These are phyloP conservation scores for Astraeus odoratus DNA, from an alignment of 768 basidiomycete genomes.

Conservation along the genomic window DNA sequence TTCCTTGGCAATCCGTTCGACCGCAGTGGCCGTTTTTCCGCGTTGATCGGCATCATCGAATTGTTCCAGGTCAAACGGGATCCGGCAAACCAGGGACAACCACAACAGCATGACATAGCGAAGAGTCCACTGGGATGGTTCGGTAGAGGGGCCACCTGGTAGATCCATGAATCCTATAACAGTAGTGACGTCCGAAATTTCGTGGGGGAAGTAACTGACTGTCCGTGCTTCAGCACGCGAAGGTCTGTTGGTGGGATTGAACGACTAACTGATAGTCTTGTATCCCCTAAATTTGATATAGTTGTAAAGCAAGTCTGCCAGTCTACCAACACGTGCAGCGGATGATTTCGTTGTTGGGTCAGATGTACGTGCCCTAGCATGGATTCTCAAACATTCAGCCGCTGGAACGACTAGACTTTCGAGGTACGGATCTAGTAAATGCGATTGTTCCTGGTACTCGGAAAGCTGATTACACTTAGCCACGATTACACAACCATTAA, in stretches of 20 bases:
- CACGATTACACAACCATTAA: not conserved
- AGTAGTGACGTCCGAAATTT: constrained; percentile 73
- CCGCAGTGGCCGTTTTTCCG: constrained; percentile 45
- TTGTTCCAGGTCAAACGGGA: constrained; percentile 86
- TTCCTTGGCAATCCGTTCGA: constrained; percentile 54
- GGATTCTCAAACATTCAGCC: constrained; percentile 53
- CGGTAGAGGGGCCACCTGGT: constrained; percentile 36
- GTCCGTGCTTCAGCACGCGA: constrained; percentile 12
- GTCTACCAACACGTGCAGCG: constrained; percentile 37
- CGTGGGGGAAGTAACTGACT: constrained; percentile 95
- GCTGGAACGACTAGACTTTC: constrained; percentile 74
- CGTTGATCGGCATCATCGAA: constrained; percentile 59
- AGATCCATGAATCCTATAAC: constrained; percentile 59
- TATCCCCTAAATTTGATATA: constrained; percentile 86
- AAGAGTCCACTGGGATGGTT: constrained; percentile 60
- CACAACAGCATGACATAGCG: constrained; percentile 83
- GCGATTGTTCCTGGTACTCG: constrained; percentile 89
- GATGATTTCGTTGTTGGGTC: constrained; percentile 22
- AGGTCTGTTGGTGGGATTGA: constrained; percentile 3
- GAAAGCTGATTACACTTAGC: constrained; percentile 48
- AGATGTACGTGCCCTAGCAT: constrained; percentile 38
- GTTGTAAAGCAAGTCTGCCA: constrained; percentile 63
- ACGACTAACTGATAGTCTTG: constrained; percentile 79
- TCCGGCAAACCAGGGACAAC: constrained; percentile 90
- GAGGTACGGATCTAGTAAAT: constrained; percentile 85